These are phyloP conservation scores for Raphanus raphanistrum DNA, from an alignment of 345 rosid genomes.

Conservation along the genomic window DNA sequence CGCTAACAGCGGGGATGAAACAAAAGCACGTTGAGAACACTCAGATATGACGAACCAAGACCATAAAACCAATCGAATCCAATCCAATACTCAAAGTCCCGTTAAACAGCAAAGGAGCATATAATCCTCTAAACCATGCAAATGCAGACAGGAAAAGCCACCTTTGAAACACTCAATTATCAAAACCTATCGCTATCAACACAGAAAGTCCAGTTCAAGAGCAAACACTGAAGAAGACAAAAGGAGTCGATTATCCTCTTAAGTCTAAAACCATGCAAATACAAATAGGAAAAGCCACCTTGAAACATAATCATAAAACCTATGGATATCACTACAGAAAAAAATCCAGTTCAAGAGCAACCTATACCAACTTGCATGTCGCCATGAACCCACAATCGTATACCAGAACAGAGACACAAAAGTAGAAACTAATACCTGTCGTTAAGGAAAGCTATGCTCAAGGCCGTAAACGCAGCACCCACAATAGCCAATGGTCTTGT, in stretches of 20 bases:
- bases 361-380: not conserved
- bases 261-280: not conserved
- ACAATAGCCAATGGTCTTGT: conserved; percentile 40
- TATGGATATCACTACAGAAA: not conserved
- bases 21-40: not conserved
- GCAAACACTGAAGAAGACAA: not conserved
- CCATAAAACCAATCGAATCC: not conserved
- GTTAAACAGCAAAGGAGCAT: not conserved
- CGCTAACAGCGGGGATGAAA: not conserved
- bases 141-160: not conserved
- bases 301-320: not conserved
- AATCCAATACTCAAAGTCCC: not conserved
- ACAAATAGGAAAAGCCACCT: not conserved
- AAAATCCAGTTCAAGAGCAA: not conserved
- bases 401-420: conserved; percentile 1
- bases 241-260: not conserved
- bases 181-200: not conserved
- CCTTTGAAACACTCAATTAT: not conserved
- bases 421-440: conserved; percentile 36
- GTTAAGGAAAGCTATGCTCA: conserved; percentile 40
- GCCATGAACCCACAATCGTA: conserved; percentile 18
- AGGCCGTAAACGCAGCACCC: conserved; percentile 39
- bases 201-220: not conserved
- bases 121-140: not conserved
- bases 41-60: conserved; percentile 1